Conservation (phyloP, 1,284 basidiomycete species). For the Golubevia pallescens region DNA sequence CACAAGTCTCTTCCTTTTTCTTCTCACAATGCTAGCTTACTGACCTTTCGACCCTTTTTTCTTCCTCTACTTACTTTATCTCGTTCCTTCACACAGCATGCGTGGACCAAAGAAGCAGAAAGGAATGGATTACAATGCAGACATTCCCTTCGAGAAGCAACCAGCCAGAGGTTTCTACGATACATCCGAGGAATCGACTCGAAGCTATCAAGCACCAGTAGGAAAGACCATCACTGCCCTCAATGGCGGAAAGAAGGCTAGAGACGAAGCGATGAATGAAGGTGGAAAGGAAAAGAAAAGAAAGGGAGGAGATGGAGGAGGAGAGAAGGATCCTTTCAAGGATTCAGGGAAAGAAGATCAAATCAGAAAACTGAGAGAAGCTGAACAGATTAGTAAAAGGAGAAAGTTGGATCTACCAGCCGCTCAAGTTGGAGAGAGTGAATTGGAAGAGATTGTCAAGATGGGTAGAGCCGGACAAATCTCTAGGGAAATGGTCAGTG, state of each 20-base stretch:
- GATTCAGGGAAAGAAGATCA: constrained; percentile 79
- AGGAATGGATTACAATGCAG: constrained; percentile 99
- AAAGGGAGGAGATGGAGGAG: constrained; percentile 75
- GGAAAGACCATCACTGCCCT: constrained; percentile 76
- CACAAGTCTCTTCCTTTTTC: no score
- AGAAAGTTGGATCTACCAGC: constrained; percentile 83
- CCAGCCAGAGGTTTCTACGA: constrained; percentile 96
- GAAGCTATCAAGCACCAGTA: constrained; percentile 82
- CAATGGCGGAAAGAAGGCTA: constrained; percentile 73
- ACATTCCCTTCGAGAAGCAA: constrained; percentile 98
- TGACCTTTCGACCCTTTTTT: background rate
- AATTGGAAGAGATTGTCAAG: constrained; percentile 98
- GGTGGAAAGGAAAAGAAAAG: constrained; percentile 87
- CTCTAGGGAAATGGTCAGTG: constrained; percentile 78
- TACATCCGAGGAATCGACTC: constrained; percentile 91
- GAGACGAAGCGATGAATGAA: constrained; percentile 73
- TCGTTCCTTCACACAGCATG: constrained; percentile 56
- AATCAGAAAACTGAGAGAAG: constrained; percentile 95
- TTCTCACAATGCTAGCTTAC: no score
- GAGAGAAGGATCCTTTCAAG: constrained; percentile 69
- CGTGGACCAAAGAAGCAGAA: constrained; percentile 87
- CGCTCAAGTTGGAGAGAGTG: constrained; percentile 92
- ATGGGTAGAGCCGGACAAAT: constrained; percentile 91
- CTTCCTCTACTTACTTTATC: no score
- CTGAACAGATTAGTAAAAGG: constrained; percentile 88